A percentile compares a stretch with the other conserved stretches of the same genome.
phyloP scores from a whole-genome alignment of 2,329 filamentous ascomycete species.

The Colletotrichum sidae region DNA sequence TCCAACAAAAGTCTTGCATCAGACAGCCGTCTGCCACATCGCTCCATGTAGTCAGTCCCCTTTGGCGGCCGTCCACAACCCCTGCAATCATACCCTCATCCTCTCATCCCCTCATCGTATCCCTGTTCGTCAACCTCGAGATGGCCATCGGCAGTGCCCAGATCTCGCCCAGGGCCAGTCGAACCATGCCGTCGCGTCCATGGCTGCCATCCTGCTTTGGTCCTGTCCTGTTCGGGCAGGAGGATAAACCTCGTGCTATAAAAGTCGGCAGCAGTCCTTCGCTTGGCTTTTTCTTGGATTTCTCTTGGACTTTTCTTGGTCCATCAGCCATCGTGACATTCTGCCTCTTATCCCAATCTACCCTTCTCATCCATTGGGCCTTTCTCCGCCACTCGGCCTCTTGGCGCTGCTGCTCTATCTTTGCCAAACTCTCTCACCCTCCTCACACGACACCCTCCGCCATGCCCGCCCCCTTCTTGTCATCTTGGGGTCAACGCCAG shows the following conservation, averaged over 20 bases:
- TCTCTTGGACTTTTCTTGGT: slow-evolving; percentile 33
- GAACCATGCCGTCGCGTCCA: slow-evolving; percentile 15
- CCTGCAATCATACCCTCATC: slow-evolving; percentile 7
- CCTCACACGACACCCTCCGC: not conserved
- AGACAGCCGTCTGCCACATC: not conserved
- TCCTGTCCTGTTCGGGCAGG: slow-evolving; percentile 28
- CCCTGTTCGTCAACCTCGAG: not conserved
- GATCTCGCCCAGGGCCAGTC: slow-evolving; percentile 22
- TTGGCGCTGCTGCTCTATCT: slow-evolving; percentile 30
- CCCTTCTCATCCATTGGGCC: slow-evolving; percentile 6
- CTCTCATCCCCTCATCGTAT: not conserved
- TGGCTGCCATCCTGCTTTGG: not conserved
- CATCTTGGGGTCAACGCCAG: not conserved
- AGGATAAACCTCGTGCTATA: slow-evolving; percentile 32
- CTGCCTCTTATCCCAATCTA: not conserved
- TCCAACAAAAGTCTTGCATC: not conserved
- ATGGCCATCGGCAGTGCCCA: slow-evolving; percentile 23
- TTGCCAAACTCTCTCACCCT: slow-evolving; percentile 12
- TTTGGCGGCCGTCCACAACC: slow-evolving; percentile 24
- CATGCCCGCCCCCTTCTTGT: not conserved
- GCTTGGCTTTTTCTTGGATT: slow-evolving; percentile 35
- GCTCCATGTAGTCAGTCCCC: not conserved
- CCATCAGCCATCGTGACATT: not conserved
- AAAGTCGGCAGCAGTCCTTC: slow-evolving; percentile 22
- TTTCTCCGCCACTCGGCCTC: slow-evolving; percentile 13